These are phyloP conservation scores for Pleurozium schreberi DNA, from an alignment of 225 moss, liverwort and hornwort species.

Conservation along the genomic window DNA sequence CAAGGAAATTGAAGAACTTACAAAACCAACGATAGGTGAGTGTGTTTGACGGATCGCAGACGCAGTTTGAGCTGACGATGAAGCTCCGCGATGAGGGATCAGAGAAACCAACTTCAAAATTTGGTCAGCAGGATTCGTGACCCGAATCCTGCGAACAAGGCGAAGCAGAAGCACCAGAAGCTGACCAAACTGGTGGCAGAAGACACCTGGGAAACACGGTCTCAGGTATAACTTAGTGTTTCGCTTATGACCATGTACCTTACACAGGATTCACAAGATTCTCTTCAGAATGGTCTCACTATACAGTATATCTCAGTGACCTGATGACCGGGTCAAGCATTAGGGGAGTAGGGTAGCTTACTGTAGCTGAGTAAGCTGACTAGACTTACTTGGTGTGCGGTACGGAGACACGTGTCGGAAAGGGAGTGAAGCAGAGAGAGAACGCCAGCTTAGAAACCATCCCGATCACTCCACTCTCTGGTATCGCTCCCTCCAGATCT, in stretches of 20 bases:
- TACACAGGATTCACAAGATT: neutral
- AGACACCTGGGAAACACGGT: neutral
- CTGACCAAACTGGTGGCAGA: neutral
- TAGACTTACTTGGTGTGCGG: neutral
- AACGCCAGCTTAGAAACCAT: neutral
- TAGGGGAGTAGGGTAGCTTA: too few species aligned
- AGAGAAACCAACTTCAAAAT: neutral
- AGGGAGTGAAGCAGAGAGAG: neutral
- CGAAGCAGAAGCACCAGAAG: neutral
- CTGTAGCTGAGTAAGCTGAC: neutral
- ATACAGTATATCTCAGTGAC: neutral
- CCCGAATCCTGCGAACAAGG: neutral
- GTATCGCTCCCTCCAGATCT: neutral
- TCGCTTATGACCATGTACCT: neutral
- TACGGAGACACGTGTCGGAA: neutral
- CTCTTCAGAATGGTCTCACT: neutral
- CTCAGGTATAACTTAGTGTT: neutral
- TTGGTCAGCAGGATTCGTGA: neutral
- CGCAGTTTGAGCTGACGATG: neutral
- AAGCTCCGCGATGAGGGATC: neutral
- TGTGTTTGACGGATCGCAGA: neutral
- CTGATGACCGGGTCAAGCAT: neutral
- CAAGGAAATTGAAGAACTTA: conserved; percentile 1
- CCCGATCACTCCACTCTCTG: neutral
- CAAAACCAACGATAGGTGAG: neutral